Evolutionary conservation across 2,329 filamentous ascomycete genomes (phyloP), one percentile per base, ranked within the genome.

Genomic region (Aspergillus ochraceus): DNA sequence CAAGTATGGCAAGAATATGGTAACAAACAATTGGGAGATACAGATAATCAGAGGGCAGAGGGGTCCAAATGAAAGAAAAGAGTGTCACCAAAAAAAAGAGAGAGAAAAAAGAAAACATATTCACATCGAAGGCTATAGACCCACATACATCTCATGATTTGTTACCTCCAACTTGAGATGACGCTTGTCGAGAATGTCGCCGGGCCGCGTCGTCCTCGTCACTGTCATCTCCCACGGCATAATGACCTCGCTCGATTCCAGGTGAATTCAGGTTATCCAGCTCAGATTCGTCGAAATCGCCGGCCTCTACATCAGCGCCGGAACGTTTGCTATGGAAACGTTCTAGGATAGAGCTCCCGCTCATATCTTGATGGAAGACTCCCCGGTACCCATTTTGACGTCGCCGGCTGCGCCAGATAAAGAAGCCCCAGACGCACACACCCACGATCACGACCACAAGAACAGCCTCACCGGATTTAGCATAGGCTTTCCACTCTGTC

Each of bases 401-500:
- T 55, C 81, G 79, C 47, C 86, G 81, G 62, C 80, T 81, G 54
- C 84, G 81, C 81, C 83, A 86, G 63, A 88, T 80, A 66, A 87
- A 85, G 70, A 87, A 90, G n/a, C 88, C 91, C 88, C 91, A 96
- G 12, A 85, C 79, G 5, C 78, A 80, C 1, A 90, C 91, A 1
- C 87, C 88, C 60, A 95, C 85, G 54, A 89, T 81, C 19, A 97
- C 91, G 52, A 97, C 86, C 17, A 93, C 86, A 2, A 97, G 83
- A 2, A 92, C 92, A 6, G 93, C 86, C 76, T 96, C 91, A 54
- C 93, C 92, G 2, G 91, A 95, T 68, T 90, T 89, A 72, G 89
- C 90, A 76, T 97, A 97, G 0, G 93, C 93, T 54, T 88, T 86
- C 90, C 92, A 96, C 69, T 93, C 90, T 19, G 92, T 92, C 29